phyloP scores from a whole-genome alignment of 805 yeast genomes.

The Metschnikowia cubensis region DNA sequence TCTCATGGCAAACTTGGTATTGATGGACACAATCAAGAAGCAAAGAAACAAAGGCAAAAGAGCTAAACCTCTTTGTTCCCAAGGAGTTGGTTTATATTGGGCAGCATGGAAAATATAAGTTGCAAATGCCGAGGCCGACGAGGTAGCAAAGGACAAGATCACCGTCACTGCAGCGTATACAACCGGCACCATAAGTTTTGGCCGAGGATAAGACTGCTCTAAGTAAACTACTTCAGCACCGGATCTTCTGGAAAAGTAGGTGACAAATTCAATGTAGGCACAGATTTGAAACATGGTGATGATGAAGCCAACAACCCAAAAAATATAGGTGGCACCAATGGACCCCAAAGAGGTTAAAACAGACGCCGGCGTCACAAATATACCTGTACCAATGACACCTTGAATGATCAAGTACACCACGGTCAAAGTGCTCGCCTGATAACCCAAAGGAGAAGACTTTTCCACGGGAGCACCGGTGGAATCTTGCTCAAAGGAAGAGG shows the following conservation, averaged over 20 bases:
- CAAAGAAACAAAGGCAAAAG: conserved; percentile 27
- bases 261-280: conserved; percentile 40
- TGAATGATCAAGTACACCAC: conserved; percentile 65
- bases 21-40: conserved; percentile 20
- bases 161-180: conserved; percentile 37
- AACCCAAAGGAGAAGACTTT: conserved; percentile 33
- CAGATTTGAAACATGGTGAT: conserved; percentile 35
- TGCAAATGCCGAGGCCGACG: conserved; percentile 38
- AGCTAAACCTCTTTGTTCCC: conserved; percentile 37
- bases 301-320: conserved; percentile 42
- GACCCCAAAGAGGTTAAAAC: conserved; percentile 47
- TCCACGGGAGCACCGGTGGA: conserved; percentile 41
- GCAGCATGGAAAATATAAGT: conserved; percentile 32
- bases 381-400: conserved; percentile 74
- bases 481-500: conserved; percentile 15
- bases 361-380: conserved; percentile 65
- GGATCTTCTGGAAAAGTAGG: conserved; percentile 33
- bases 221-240: conserved; percentile 39
- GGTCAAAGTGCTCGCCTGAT: conserved; percentile 35
- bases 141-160: conserved; percentile 32
- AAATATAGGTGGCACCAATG: conserved; percentile 40
- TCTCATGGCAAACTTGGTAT: conserved; percentile 27
- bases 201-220: conserved; percentile 36
- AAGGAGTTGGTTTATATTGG: conserved; percentile 23
- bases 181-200: conserved; percentile 33